These are phyloP conservation scores for Chrysochromulina parva DNA, from an alignment of 78 protist species.

Conservation along the genomic window DNA sequence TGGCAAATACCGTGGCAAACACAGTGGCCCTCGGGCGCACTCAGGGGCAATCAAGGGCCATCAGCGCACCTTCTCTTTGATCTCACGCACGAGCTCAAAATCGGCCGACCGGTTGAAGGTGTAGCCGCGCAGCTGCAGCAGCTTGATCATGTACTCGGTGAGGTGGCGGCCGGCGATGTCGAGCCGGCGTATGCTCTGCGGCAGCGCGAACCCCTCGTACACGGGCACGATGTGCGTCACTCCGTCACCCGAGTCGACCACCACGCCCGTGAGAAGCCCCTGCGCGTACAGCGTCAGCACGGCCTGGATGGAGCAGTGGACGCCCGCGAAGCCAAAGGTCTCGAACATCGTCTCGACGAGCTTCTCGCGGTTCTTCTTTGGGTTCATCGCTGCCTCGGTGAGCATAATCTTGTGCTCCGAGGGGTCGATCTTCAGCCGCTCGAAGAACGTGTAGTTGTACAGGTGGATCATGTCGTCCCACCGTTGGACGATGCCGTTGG, in stretches of 20 bases:
- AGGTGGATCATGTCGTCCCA: slow-evolving; percentile 88
- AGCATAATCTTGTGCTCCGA: slow-evolving; percentile 87
- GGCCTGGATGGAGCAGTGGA: slow-evolving; percentile 92
- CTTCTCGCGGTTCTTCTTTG: slow-evolving; percentile 72
- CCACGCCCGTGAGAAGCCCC: slow-evolving; percentile 91
- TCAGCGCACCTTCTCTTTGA: background rate
- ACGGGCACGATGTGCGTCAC: slow-evolving; percentile 99
- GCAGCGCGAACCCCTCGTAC: slow-evolving; percentile 92
- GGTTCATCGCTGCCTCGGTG: slow-evolving; percentile 96
- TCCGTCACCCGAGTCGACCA: slow-evolving; percentile 99
- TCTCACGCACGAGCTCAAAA: slow-evolving; percentile 77
- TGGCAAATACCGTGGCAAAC: no score
- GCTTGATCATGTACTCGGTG: slow-evolving; percentile 91
- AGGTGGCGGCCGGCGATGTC: slow-evolving; percentile 98
- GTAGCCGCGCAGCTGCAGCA: slow-evolving; percentile 90
- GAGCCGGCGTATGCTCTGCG: slow-evolving; percentile 58
- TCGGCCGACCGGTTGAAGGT: slow-evolving; percentile 97
- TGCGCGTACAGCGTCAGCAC: slow-evolving; percentile 93
- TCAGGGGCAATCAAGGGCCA: no score
- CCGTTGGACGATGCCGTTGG: slow-evolving; percentile 92
- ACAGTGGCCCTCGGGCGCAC: no score
- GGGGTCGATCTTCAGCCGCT: slow-evolving; percentile 82
- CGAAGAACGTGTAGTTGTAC: slow-evolving; percentile 93
- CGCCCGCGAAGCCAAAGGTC: slow-evolving; percentile 86
- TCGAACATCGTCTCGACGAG: slow-evolving; percentile 95